Conservation (phyloP, 1,284 basidiomycete species). For the Rhizoctonia solani region DNA sequence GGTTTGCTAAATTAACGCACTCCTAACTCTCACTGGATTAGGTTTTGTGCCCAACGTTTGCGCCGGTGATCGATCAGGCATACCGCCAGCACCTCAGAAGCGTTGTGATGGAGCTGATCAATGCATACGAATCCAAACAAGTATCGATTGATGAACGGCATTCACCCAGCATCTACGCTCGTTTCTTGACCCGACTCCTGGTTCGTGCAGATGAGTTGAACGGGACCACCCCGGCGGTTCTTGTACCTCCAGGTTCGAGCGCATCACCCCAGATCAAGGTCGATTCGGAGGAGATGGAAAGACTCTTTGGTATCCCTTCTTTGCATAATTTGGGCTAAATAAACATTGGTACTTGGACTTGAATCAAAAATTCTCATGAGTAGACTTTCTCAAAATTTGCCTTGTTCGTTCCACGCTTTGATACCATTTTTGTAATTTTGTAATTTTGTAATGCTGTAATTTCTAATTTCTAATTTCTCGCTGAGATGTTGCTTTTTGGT, state of each 20-base stretch:
- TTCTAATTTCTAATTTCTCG: no score
- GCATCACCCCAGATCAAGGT: not conserved
- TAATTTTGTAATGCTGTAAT: no score
- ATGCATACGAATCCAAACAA: slow-evolving; percentile 6
- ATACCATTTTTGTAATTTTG: no score
- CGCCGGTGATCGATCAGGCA: not conserved
- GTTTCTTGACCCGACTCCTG: slow-evolving; percentile 10
- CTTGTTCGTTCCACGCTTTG: no score
- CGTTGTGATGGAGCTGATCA: slow-evolving; percentile 17
- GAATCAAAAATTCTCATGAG: no score
- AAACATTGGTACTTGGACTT: not conserved
- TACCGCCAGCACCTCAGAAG: slow-evolving; percentile 1
- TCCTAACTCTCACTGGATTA: not conserved
- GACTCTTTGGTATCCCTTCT: slow-evolving; percentile 4
- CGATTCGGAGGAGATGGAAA: slow-evolving; percentile 4
- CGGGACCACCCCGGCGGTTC: not conserved
- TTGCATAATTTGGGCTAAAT: slow-evolving; percentile 1
- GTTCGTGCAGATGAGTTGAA: slow-evolving; percentile 24
- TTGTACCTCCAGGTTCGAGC: not conserved
- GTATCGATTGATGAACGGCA: slow-evolving; percentile 17
- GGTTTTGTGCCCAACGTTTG: slow-evolving; percentile 13
- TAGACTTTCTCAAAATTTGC: no score
- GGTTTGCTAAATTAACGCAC: not conserved
- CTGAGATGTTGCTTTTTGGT: no score
- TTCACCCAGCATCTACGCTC: slow-evolving; percentile 29